Percentiles rank a stretch among this genome's conserved stretches.
These are phyloP conservation scores for Zygoascus ofunaensis DNA, from an alignment of 805 yeast genomes.

Conservation along the genomic window DNA sequence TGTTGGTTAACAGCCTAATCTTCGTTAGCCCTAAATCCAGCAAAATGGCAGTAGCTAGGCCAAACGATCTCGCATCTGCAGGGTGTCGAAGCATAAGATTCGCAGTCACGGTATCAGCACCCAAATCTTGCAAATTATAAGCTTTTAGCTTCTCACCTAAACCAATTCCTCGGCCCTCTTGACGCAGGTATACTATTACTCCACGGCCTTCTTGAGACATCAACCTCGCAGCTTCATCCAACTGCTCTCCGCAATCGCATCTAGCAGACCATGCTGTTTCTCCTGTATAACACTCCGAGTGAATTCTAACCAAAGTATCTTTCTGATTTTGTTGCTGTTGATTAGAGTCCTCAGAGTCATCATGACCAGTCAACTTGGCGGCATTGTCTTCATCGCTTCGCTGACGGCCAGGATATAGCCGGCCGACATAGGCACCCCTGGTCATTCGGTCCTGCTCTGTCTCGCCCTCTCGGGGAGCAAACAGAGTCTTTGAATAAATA, in stretches of 20 bases:
- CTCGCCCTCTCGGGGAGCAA: conserved; percentile 52
- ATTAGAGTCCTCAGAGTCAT: neutral
- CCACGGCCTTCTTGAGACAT: conserved; percentile 88
- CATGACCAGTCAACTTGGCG: conserved; percentile 11
- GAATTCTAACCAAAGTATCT: conserved; percentile 67
- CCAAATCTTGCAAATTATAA: conserved; percentile 91
- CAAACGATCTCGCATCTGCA: conserved; percentile 92
- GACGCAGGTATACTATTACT: conserved; percentile 89
- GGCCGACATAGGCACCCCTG: conserved; percentile 95
- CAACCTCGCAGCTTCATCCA: conserved; percentile 91
- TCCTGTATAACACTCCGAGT: conserved; percentile 97
- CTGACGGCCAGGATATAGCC: conserved; percentile 75
- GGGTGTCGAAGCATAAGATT: conserved; percentile 89
- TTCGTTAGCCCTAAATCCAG: conserved; percentile 67
- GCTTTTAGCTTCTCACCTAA: conserved; percentile 96
- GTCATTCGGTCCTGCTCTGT: conserved; percentile 92
- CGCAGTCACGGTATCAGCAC: conserved; percentile 98
- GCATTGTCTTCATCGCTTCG: conserved; percentile 32
- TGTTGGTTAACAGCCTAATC: conserved; percentile 78
- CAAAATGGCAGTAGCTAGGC: conserved; percentile 87
- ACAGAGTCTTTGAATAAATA: conserved; percentile 69
- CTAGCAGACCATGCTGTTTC: conserved; percentile 99
- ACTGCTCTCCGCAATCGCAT: conserved; percentile 98
- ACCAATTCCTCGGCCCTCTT: conserved; percentile 98
- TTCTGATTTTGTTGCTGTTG: neutral